Conservation (phyloP, 371 early-diverging fungal species). For the Fennellomyces sp. region DNA sequence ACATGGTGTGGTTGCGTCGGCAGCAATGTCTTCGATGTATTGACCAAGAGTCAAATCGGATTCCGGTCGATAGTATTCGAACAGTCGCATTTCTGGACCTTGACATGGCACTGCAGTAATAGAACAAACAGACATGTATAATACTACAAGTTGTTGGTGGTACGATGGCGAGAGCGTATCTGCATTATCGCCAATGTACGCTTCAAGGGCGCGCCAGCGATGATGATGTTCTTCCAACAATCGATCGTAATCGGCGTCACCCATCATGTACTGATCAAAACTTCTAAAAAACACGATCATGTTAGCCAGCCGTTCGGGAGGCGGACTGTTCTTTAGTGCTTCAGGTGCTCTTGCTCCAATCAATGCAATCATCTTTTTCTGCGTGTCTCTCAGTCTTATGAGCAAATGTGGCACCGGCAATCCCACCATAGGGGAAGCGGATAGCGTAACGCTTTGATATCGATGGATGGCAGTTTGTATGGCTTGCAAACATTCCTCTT, state of each 20-base stretch:
- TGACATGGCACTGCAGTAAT: conserved; percentile 75
- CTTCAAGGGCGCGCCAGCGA: conserved; percentile 56
- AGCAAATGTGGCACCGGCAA: conserved; percentile 89
- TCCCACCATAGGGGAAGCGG: conserved; percentile 83
- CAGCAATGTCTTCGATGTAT: conserved; percentile 84
- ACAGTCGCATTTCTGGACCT: conserved; percentile 76
- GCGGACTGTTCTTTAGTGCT: conserved; percentile 7
- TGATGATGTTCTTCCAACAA: conserved; percentile 52
- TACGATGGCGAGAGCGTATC: conserved; percentile 68
- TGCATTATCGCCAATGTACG: conserved; percentile 57
- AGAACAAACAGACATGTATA: conserved; percentile 74
- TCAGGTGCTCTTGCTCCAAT: conserved; percentile 26
- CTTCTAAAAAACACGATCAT: conserved; percentile 10
- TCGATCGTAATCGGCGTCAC: conserved; percentile 47
- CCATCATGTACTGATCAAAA: conserved; percentile 2
- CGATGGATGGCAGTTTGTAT: conserved; percentile 48
- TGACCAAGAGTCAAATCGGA: conserved; percentile 90
- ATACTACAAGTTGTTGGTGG: conserved; percentile 76
- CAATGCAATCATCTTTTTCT: conserved; percentile 38
- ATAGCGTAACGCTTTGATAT: conserved; percentile 76
- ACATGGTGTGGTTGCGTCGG: conserved; percentile 69
- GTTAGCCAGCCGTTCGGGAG: conserved; percentile 46
- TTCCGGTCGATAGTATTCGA: conserved; percentile 80
- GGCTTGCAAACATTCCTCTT: background rate
- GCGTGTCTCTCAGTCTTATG: conserved; percentile 66